A percentile compares a stretch with the other conserved stretches of the same genome.
These are phyloP conservation scores for Corymbia maculata DNA, from an alignment of 345 rosid species.

Conservation along the genomic window DNA sequence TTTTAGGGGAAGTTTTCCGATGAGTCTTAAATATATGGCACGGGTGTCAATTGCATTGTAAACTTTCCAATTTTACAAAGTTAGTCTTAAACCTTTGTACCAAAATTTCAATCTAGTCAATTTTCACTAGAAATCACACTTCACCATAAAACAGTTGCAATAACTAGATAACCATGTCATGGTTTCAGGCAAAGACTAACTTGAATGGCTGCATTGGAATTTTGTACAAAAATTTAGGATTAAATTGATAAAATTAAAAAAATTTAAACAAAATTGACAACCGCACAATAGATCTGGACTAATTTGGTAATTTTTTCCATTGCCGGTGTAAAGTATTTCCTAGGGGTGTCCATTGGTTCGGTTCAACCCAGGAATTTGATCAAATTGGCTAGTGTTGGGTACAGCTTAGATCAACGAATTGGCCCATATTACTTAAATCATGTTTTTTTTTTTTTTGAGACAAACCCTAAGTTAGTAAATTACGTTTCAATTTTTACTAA, in stretches of 20 bases:
- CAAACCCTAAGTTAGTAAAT: not conserved
- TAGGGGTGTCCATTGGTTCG: too few relatives aligned
- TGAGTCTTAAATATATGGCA: not conserved
- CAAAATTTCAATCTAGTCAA: too few relatives aligned
- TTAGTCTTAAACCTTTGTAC: too few relatives aligned
- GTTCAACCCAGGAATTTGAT: too few relatives aligned
- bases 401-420: fast-evolving
- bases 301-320: not conserved
- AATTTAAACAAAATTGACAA: fast-evolving
- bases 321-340: not conserved
- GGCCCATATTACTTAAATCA: not conserved
- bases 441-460: not conserved
- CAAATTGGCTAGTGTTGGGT: too few relatives aligned
- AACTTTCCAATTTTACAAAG: too few relatives aligned
- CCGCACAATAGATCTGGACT: not conserved
- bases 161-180: not conserved
- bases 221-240: not conserved
- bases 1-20: not conserved
- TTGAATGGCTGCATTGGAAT: not conserved
- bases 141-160: not conserved
- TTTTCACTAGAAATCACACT: too few relatives aligned
- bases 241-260: not conserved
- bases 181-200: not conserved
- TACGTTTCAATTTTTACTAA: not conserved
- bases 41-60: too few relatives aligned